Evolutionary conservation across 1,284 basidiomycete genomes (phyloP), one percentile per base, ranked within the genome.

Genomic region (Cutaneotrichosporon cavernicola): DNA sequence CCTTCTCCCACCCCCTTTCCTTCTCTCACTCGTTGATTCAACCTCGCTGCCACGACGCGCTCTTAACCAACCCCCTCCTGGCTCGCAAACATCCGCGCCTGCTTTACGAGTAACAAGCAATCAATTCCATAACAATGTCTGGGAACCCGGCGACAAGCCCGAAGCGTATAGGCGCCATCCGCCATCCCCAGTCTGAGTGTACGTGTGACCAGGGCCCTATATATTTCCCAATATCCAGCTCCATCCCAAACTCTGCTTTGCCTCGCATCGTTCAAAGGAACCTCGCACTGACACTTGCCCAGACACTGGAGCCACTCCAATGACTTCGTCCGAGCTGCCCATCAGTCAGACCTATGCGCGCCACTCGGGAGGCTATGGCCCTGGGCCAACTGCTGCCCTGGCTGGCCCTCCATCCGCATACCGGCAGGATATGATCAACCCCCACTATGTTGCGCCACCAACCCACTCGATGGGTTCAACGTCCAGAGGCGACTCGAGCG

Each of bases 241-340:
- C 22, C 26, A 5, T 31, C 30, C 14, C 49, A 26, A 22, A 31
- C 51, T 30, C 51, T 18, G 30, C 22, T 13, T 51, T 5, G 21
- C 50, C 31, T 52, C 18, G 30, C 51, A 34, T 52, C 30, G 51
- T 34, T 34, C 31, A 53, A 57, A 31, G 51, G 58, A 9, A 38
- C 50, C 22, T 18, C 52, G 59, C 59, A 59, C 61, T 65, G 56
- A 62, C 59, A 32, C 57, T 43, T 38, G 30, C 21, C 49, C 64
- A 81, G 79, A 81, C 69, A 80, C 72, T 63, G 79, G 79, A 43
- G 79, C 79, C 22, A 79, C 77, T 5, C 78, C 79, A 21, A 72
- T 78, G 69, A 61, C 73, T 8, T 38, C 52, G 51, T 22, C 60
- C 21, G 68, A 69, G 43, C 63, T 69, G 14, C 70, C 74, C 51